Evolutionary conservation across 2,329 filamentous ascomycete species (phyloP).

Genomic region (Pestalotiopsis sp.): DNA sequence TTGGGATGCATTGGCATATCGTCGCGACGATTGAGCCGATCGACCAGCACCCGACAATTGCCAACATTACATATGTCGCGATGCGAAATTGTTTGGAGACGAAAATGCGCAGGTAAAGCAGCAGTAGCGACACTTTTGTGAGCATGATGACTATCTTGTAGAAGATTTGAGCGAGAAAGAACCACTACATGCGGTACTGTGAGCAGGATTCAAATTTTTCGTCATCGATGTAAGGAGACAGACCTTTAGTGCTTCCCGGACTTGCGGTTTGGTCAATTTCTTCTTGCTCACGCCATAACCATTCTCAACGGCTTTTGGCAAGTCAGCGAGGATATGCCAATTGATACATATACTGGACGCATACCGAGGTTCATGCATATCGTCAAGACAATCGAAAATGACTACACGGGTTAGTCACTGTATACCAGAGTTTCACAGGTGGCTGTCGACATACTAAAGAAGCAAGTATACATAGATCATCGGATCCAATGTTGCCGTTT

Average conservation of each 20-base stretch:
- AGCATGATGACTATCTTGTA: not conserved
- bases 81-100: not conserved
- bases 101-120: not conserved
- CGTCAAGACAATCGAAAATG: not conserved
- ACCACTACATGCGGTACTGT: not conserved
- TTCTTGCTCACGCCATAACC: not conserved
- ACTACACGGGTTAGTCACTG: not conserved
- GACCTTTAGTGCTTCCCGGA: not conserved
- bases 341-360: not conserved
- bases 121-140: not conserved
- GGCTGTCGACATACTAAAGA: not conserved
- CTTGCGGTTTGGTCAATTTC: not conserved
- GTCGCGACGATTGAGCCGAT: constrained; percentile 2
- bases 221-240: not conserved
- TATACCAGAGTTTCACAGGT: not conserved
- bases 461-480: not conserved
- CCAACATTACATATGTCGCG: not conserved
- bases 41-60: not conserved
- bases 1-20: constrained; percentile 9
- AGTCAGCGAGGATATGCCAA: not conserved
- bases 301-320: not conserved
- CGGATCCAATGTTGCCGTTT: not conserved
- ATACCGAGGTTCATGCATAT: not conserved
- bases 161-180: not conserved
- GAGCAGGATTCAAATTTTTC: not conserved